Conservation (phyloP, 192 early-diverging fungal species). For the Linnemannia hyalina region DNA sequence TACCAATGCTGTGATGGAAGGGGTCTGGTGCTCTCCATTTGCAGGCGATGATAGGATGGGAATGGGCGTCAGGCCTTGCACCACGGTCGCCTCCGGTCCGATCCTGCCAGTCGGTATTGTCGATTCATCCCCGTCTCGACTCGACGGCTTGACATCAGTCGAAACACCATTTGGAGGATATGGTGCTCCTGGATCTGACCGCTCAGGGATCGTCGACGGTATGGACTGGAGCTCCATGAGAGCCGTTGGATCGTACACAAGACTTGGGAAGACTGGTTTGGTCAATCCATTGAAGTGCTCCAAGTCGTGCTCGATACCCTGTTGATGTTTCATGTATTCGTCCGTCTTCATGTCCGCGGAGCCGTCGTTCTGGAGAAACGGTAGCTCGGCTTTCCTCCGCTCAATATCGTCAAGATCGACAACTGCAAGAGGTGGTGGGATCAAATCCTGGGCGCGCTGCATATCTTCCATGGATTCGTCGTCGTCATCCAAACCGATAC, state of each 20-base stretch:
- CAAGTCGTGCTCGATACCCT: constrained; percentile 22
- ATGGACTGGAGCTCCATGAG: constrained; percentile 53
- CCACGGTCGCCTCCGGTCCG: background rate
- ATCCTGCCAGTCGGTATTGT: background rate
- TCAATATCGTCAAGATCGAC: constrained; percentile 37
- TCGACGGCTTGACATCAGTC: background rate
- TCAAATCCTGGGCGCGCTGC: constrained; percentile 45
- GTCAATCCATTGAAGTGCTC: constrained; percentile 31
- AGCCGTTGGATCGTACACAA: constrained; percentile 37
- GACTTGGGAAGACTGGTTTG: constrained; percentile 30
- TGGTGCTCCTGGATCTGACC: background rate
- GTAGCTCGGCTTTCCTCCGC: background rate
- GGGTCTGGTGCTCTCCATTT: background rate
- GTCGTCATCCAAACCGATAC: constrained; percentile 50
- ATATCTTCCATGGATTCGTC: constrained; percentile 47
- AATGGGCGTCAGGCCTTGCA: constrained; percentile 19
- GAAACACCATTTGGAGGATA: background rate
- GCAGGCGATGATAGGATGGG: constrained; percentile 24
- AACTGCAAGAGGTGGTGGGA: constrained; percentile 33
- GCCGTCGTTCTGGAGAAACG: background rate
- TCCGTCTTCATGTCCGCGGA: constrained; percentile 3
- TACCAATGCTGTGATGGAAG: background rate
- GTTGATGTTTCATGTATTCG: constrained; percentile 16
- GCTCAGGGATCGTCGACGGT: constrained; percentile 35
- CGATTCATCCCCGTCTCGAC: background rate